Evolutionary conservation across 192 early-diverging fungal genomes (phyloP).

Genomic region (Linnemannia hyalina): DNA sequence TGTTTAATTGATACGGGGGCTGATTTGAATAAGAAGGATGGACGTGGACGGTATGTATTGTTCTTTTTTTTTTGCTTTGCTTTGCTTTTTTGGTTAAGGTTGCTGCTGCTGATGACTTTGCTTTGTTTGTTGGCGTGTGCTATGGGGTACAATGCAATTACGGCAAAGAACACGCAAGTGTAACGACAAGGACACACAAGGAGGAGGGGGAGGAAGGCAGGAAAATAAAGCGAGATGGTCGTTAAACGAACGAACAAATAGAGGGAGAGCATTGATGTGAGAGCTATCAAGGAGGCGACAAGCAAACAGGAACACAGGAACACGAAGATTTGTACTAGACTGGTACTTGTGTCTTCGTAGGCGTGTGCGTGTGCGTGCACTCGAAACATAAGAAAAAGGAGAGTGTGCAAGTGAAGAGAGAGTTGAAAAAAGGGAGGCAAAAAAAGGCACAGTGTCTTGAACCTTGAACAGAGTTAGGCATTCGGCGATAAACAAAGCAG

Average conservation of each 20-base stretch:
- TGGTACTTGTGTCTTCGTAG: not conserved
- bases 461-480: too few relatives aligned
- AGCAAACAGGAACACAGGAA: not conserved
- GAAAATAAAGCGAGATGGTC: not conserved
- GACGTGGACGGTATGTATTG: constrained; percentile 69
- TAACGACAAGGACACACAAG: not conserved
- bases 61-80: not conserved
- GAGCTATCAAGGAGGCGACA: constrained; percentile 12
- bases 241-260: not conserved
- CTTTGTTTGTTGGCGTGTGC: not conserved
- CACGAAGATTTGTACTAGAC: not conserved
- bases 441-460: too few relatives aligned
- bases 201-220: not conserved
- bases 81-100: not conserved
- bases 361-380: too few relatives aligned
- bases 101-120: not conserved
- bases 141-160: not conserved
- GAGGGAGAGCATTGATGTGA: not conserved
- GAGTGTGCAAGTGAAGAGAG: too few relatives aligned
- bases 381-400: not conserved
- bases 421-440: not conserved
- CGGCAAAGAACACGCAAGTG: not conserved
- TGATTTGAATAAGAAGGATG: constrained; percentile 69
- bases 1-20: constrained; percentile 69
- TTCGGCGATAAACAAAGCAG: too few relatives aligned